Conservation (phyloP, 345 rosid genomes). For the Populus ilicifolia region DNA sequence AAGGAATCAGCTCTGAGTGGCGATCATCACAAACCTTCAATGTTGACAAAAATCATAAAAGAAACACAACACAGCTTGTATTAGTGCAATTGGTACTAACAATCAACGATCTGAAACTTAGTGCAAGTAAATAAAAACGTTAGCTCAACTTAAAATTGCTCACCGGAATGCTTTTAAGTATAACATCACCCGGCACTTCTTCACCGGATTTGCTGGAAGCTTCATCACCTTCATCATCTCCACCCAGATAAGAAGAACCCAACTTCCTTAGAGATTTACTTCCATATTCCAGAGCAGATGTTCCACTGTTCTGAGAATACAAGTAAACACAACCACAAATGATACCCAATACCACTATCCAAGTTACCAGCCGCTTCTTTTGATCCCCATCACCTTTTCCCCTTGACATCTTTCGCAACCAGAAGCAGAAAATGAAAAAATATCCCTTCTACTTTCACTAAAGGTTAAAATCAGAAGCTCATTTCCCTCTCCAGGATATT, state of each 20-base stretch:
- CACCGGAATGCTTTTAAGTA: conserved; percentile 83
- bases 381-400: conserved; percentile 88
- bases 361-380: conserved; percentile 72
- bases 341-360: conserved; percentile 43
- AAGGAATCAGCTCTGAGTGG: conserved; percentile 92
- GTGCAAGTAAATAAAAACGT: conserved; percentile 2
- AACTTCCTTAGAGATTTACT: conserved; percentile 60
- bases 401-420: conserved; percentile 36
- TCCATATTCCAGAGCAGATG: conserved; percentile 81
- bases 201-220: conserved; percentile 42
- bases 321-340: conserved; percentile 69
- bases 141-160: conserved; percentile 14
- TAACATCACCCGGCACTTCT: conserved; percentile 41
- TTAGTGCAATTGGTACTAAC: neutral
- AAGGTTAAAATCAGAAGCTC: conserved; percentile 3
- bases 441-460: neutral
- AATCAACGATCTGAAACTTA: conserved; percentile 5
- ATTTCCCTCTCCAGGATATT: neutral
- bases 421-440: neutral
- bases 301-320: conserved; percentile 55
- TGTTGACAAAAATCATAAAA: neutral
- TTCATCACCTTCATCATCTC: conserved; percentile 73
- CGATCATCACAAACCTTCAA: conserved; percentile 93
- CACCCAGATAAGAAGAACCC: conserved; percentile 73
- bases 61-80: neutral